phyloP scores from a whole-genome alignment of 257 asterid species.

The Plantago elongata region DNA sequence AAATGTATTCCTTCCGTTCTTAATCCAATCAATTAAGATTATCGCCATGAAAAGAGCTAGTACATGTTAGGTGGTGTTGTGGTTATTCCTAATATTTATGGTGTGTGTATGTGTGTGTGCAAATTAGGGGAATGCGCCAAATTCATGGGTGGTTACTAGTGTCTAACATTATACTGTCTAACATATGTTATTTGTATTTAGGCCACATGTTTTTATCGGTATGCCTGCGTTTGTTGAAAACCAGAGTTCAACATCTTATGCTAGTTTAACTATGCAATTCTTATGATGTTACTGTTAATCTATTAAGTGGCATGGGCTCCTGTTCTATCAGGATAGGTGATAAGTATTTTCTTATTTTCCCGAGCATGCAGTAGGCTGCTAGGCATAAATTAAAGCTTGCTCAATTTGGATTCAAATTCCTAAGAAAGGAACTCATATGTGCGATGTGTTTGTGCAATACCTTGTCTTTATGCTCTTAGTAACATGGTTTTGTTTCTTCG shows the following conservation, averaged over 20 bases:
- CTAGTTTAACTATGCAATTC: neutral
- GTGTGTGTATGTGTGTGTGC: too few species aligned
- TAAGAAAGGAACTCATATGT: neutral
- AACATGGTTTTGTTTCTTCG: constrained; percentile 1
- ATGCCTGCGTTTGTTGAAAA: neutral
- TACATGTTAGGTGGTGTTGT: too few species aligned
- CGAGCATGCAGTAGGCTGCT: neutral
- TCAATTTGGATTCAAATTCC: constrained; percentile 8
- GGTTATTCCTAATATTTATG: too few species aligned
- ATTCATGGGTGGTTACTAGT: too few species aligned
- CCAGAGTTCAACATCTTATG: neutral
- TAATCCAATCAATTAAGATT: too few species aligned
- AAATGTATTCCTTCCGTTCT: too few species aligned
- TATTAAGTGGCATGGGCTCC: neutral
- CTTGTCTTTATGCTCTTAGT: neutral
- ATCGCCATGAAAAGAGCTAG: too few species aligned
- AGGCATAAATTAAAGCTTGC: neutral
- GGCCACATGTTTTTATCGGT: neutral
- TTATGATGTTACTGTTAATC: neutral
- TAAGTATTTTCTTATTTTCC: neutral
- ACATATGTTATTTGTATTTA: too few species aligned
- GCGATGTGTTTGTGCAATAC: neutral
- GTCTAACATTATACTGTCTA: too few species aligned
- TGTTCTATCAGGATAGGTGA: neutral
- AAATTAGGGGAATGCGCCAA: too few species aligned